Evolutionary conservation across 768 basidiomycete genomes (phyloP).

Genomic region (Inosperma sp.): DNA sequence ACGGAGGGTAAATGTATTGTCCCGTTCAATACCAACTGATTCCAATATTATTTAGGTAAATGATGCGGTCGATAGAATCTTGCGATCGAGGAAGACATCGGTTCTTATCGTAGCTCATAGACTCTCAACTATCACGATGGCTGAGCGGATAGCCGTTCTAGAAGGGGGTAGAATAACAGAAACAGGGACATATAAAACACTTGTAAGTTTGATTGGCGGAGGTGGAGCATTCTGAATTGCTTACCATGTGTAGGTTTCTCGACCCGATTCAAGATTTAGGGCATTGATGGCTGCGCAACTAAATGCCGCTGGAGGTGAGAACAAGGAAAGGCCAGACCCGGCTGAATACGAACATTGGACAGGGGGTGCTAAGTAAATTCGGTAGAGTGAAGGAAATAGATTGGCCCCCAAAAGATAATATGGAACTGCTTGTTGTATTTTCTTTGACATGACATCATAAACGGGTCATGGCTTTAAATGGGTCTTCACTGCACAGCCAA

Average conservation of each 20-base stretch:
- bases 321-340: background rate
- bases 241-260: constrained; percentile 46
- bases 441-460: constrained; percentile 3
- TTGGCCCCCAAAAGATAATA: constrained; percentile 5
- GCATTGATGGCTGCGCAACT: constrained; percentile 88
- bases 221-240: background rate
- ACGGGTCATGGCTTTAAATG: background rate
- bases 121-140: constrained; percentile 83
- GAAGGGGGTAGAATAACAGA: constrained; percentile 84
- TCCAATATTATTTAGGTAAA: constrained; percentile 52
- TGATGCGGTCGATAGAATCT: constrained; percentile 85
- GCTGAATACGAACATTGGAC: too few species aligned
- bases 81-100: constrained; percentile 74
- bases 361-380: constrained; percentile 1
- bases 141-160: constrained; percentile 85
- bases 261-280: constrained; percentile 74
- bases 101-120: constrained; percentile 89
- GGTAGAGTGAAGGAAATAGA: constrained; percentile 5
- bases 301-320: constrained; percentile 41
- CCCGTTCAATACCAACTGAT: background rate
- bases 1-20: constrained; percentile 49
- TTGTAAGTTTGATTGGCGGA: constrained; percentile 42
- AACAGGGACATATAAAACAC: constrained; percentile 72
- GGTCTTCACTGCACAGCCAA: background rate
- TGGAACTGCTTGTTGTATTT: background rate